phyloP scores from a whole-genome alignment of 2,329 filamentous ascomycete genomes.

The Aspergillus glaucus region DNA sequence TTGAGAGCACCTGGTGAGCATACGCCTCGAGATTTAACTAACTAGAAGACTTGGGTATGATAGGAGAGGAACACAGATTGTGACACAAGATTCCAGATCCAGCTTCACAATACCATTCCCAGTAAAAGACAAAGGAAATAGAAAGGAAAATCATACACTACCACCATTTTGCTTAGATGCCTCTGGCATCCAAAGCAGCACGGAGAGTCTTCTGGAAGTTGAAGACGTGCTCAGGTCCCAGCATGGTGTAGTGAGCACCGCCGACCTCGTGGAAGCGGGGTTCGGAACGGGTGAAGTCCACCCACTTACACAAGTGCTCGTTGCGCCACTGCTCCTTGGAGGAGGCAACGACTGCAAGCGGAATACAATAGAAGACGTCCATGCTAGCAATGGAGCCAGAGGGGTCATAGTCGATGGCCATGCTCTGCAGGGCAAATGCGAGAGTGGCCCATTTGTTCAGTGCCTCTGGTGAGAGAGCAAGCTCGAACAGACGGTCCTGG shows the following conservation, averaged over 20 bases:
- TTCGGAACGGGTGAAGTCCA: slow-evolving; percentile 23
- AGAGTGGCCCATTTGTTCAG: slow-evolving; percentile 29
- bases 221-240: slow-evolving; percentile 31
- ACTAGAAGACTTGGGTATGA: too few species aligned
- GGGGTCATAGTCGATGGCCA: slow-evolving; percentile 41
- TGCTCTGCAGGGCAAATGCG: slow-evolving; percentile 31
- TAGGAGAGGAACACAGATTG: too few species aligned
- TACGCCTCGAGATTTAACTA: too few species aligned
- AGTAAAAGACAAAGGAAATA: too few species aligned
- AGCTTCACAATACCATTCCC: too few species aligned
- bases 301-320: slow-evolving; percentile 29
- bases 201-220: slow-evolving; percentile 23
- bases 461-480: slow-evolving; percentile 14
- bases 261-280: slow-evolving; percentile 29
- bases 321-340: slow-evolving; percentile 1
- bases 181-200: background rate
- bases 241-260: slow-evolving; percentile 38
- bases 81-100: too few species aligned
- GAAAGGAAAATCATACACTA: too few species aligned
- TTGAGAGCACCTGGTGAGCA: too few species aligned
- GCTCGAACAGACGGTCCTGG: slow-evolving; percentile 8
- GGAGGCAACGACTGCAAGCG: slow-evolving; percentile 22
- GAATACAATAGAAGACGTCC: slow-evolving; percentile 40
- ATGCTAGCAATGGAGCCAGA: slow-evolving; percentile 29
- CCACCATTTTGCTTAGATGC: background rate